Evolutionary conservation across 75 land plant genomes (phyloP).

Genomic region (Cupressus sempervirens): DNA sequence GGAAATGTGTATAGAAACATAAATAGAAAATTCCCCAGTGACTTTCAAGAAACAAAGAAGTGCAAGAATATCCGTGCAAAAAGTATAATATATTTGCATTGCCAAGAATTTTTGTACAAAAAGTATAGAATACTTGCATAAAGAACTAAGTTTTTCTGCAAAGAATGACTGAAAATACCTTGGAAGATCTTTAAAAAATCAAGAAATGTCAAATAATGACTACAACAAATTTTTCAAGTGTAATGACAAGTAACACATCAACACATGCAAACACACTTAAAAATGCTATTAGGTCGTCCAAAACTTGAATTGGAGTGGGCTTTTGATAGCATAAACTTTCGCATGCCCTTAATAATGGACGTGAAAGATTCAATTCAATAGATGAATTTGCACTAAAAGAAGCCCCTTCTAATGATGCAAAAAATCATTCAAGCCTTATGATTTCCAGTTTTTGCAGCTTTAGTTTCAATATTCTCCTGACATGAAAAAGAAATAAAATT

Average conservation of each 20-base stretch:
- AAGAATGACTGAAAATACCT: neutral
- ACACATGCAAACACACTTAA: neutral
- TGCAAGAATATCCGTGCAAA: neutral
- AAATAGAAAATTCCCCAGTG: neutral
- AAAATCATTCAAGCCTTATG: constrained; percentile 23
- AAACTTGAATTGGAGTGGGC: too few relatives aligned
- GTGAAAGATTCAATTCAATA: constrained; percentile 83
- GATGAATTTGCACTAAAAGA: constrained; percentile 84
- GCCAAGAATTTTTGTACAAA: too few relatives aligned
- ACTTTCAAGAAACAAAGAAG: neutral
- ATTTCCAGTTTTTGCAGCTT: constrained; percentile 13
- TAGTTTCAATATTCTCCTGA: neutral
- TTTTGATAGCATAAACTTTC: too few relatives aligned
- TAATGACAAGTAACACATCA: neutral
- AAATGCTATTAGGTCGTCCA: neutral
- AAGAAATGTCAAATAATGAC: neutral
- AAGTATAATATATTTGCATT: neutral
- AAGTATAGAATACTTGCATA: too few relatives aligned
- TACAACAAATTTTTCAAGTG: neutral
- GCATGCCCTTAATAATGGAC: too few relatives aligned
- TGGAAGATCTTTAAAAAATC: neutral
- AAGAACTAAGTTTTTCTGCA: too few relatives aligned
- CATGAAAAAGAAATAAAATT: neutral
- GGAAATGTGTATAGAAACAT: neutral
- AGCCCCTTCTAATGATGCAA: constrained; percentile 68